These are phyloP conservation scores for Hypoxylon rubiginosum DNA, from an alignment of 2,329 filamentous ascomycete genomes.

Conservation along the genomic window DNA sequence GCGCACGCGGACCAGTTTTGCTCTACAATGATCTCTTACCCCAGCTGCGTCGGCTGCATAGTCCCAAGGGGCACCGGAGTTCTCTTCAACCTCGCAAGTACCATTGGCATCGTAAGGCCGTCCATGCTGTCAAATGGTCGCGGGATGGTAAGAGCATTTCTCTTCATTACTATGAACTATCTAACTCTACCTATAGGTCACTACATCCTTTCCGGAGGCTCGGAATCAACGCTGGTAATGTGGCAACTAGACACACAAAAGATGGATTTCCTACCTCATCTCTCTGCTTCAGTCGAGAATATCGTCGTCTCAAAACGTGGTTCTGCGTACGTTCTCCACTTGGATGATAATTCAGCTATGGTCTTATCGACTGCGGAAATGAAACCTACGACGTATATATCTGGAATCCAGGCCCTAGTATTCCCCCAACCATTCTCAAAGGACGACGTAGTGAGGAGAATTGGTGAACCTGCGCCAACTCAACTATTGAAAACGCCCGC, in stretches of 20 bases:
- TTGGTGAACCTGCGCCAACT: constrained; percentile 62
- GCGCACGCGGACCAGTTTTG: constrained; percentile 80
- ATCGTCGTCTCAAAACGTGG: constrained; percentile 85
- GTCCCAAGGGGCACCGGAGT: constrained; percentile 58
- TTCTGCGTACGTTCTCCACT: constrained; percentile 83
- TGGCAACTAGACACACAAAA: constrained; percentile 94
- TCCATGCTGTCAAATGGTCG: constrained; percentile 91
- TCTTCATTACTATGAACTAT: constrained; percentile 6
- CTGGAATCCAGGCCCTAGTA: constrained; percentile 79
- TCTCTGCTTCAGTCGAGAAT: constrained; percentile 86
- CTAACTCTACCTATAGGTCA: constrained; percentile 70
- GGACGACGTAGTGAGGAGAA: constrained; percentile 66
- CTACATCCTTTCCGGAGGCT: constrained; percentile 93
- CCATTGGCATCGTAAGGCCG: constrained; percentile 92
- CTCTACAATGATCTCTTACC: constrained; percentile 82
- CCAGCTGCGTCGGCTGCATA: constrained; percentile 64
- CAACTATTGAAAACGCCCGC: constrained; percentile 67
- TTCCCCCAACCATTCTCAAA: constrained; percentile 65
- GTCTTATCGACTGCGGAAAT: constrained; percentile 91
- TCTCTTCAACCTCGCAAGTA: constrained; percentile 73
- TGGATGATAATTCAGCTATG: constrained; percentile 94
- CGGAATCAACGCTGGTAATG: constrained; percentile 88
- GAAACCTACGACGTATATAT: constrained; percentile 84
- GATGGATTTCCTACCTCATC: constrained; percentile 88
- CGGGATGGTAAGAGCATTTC: constrained; percentile 76